Base-by-base conservation (phyloP, 306 rosid species). In the Ceratonia siliqua region DNA sequence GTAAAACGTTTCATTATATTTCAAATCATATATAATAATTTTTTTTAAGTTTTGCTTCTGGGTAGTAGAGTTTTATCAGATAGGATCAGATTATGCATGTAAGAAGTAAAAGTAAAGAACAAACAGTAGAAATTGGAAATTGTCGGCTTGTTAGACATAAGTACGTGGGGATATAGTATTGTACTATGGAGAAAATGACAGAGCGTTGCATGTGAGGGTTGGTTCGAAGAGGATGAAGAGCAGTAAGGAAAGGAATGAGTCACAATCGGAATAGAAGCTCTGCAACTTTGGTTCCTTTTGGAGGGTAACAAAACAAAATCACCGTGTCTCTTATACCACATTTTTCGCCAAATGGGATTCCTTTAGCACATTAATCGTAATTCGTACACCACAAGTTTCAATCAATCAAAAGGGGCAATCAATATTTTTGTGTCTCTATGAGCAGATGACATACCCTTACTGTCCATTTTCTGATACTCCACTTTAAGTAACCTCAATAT, bases 271-370 rank as follows among this genome's bases (percentile, higher is more conserved):
- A 4, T 46, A 41, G 39, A 67, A 76, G 56, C 8, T 64, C 0
- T 21, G 17, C 9, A 36, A 17, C 66, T 24, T 72, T 41, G 5
- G 38, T 77, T 78, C 74, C 63, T 66, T 66, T 61, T 68, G 24
- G 35, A 18, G 77, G 21, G 73, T 63, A 77, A 78, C 75, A 78
- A 52, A 35, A 52, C 3, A 78, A 52, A 35, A 52, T 2, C 50
- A 18, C 13, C 62, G 17, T 68, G 54, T 52, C 39, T 24, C 58
- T 25, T 21, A 70, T n/a, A 18, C 73, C 49, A 32, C 56, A 22
- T 18, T 67, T 68, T 68, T 82, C 72, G 15, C 73, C 68, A 21
- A 35, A 49, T 61, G 8, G 27, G 70, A 58, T 62, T 53, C 48
- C 41, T 12, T 12, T 32, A 45, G 45, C 43, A 35, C 63, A 52